These are phyloP conservation scores for Elsinoe perseae DNA, from an alignment of 2,329 filamentous ascomycete species.

Conservation along the genomic window DNA sequence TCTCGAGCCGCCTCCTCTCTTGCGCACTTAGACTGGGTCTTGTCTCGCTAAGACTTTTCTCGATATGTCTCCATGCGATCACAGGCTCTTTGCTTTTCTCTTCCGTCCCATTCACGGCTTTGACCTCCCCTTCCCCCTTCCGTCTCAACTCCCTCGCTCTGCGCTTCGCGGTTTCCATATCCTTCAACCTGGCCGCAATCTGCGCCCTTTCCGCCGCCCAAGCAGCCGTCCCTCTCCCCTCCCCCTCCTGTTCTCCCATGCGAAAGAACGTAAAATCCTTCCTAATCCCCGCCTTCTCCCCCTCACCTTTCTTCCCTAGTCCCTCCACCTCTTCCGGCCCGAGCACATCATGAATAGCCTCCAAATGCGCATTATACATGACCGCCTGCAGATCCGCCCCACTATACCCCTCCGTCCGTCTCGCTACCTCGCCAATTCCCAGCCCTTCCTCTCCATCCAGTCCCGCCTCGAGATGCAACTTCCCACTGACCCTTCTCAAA, in stretches of 20 bases:
- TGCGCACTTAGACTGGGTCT: constrained; percentile 73
- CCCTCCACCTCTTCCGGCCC: constrained; percentile 35
- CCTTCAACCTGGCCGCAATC: constrained; percentile 72
- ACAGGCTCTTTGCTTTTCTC: constrained; percentile 57
- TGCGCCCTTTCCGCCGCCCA: constrained; percentile 67
- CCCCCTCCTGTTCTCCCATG: constrained; percentile 52
- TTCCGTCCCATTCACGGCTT: constrained; percentile 9
- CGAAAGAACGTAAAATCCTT: constrained; percentile 72
- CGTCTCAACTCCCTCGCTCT: constrained; percentile 50
- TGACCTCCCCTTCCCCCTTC: not conserved
- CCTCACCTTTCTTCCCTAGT: constrained; percentile 30
- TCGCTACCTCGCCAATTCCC: constrained; percentile 62
- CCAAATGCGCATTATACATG: constrained; percentile 91
- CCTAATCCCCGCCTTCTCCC: constrained; percentile 21
- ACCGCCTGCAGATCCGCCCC: constrained; percentile 92
- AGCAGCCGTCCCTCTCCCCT: constrained; percentile 23
- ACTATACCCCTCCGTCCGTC: constrained; percentile 77
- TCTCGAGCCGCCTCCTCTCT: constrained; percentile 64
- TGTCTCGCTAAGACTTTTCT: constrained; percentile 67
- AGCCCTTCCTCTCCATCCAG: constrained; percentile 40
- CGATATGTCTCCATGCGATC: constrained; percentile 76
- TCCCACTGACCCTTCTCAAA: constrained; percentile 70
- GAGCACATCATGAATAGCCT: constrained; percentile 91
- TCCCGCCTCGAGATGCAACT: constrained; percentile 64
- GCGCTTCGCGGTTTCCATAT: constrained; percentile 64